Evolutionary conservation across 495 filamentous ascomycete species (phyloP).

Genomic region (Talaromyces adpressus): DNA sequence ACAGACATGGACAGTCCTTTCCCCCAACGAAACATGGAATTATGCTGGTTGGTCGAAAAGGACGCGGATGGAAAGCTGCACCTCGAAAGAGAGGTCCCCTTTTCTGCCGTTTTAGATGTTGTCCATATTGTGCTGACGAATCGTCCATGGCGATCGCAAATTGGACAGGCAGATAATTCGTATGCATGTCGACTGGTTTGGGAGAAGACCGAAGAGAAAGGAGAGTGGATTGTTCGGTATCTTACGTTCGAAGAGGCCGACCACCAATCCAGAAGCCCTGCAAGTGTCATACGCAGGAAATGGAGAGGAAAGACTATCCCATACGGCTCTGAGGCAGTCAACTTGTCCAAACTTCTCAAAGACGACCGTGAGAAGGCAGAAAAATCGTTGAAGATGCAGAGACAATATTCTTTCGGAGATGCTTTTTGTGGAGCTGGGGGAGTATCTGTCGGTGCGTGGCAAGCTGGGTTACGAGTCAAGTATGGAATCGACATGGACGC

Average conservation of each 20-base stretch:
- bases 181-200: constrained; percentile 3
- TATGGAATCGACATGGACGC: constrained; percentile 58
- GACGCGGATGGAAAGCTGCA: not conserved
- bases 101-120: constrained; percentile 16
- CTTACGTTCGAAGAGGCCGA: constrained; percentile 22
- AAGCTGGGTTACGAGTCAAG: constrained; percentile 51
- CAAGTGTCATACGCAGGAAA: constrained; percentile 14
- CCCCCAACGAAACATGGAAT: constrained; percentile 15
- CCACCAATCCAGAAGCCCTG: not conserved
- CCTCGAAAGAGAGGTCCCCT: constrained; percentile 10
- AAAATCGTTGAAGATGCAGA: not conserved
- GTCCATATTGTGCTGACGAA: constrained; percentile 28
- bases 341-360: not conserved
- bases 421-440: constrained; percentile 75
- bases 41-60: constrained; percentile 21
- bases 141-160: not conserved
- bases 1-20: constrained; percentile 13
- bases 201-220: constrained; percentile 3
- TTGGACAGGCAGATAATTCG: not conserved
- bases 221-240: constrained; percentile 19
- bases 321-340: constrained; percentile 18
- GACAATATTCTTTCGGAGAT: constrained; percentile 60
- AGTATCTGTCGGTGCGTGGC: constrained; percentile 57
- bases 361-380: not conserved
- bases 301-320: constrained; percentile 26